phyloP scores from a whole-genome alignment of 352 stramenopile species.

The Globisporangium orthogonon region DNA sequence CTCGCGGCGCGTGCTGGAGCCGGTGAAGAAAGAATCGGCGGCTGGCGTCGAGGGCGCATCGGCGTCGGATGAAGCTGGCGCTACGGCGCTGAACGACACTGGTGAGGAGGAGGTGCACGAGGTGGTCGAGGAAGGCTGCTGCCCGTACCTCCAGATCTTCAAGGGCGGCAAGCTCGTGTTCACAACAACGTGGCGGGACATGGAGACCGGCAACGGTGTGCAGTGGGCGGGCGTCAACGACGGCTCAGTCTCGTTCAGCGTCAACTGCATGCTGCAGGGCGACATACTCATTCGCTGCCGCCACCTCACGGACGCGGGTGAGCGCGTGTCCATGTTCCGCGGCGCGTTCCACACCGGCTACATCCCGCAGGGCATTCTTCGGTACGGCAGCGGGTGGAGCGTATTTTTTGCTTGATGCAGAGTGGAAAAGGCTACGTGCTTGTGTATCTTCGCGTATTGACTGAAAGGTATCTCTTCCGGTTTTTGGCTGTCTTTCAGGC shows the following conservation, averaged over 20 bases:
- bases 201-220: slow-evolving; percentile 82
- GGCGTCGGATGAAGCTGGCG: slow-evolving; percentile 2
- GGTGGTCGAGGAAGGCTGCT: slow-evolving; percentile 87
- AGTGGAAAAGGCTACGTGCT: too few species aligned
- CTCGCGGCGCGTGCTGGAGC: slow-evolving; percentile 48
- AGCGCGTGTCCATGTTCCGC: slow-evolving; percentile 96
- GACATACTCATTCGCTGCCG: slow-evolving; percentile 96
- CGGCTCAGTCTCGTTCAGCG: slow-evolving; percentile 90
- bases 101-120: slow-evolving; percentile 47
- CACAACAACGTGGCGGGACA: slow-evolving; percentile 88
- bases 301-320: slow-evolving; percentile 87
- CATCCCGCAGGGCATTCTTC: slow-evolving; percentile 92
- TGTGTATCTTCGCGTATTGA: background rate
- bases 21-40: slow-evolving; percentile 31
- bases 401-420: too few species aligned
- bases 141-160: slow-evolving; percentile 97
- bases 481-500: slow-evolving; percentile 18
- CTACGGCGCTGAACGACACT: slow-evolving; percentile 14
- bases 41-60: slow-evolving; percentile 20
- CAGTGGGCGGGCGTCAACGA: slow-evolving; percentile 89
- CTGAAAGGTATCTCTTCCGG: background rate
- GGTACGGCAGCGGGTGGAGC: slow-evolving; percentile 22
- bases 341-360: slow-evolving; percentile 98
- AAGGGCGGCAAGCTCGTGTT: slow-evolving; percentile 95
- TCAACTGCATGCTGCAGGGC: slow-evolving; percentile 95